Evolutionary conservation across 2,329 filamentous ascomycete genomes (phyloP).

Genomic region (Aspergillus tanneri): DNA sequence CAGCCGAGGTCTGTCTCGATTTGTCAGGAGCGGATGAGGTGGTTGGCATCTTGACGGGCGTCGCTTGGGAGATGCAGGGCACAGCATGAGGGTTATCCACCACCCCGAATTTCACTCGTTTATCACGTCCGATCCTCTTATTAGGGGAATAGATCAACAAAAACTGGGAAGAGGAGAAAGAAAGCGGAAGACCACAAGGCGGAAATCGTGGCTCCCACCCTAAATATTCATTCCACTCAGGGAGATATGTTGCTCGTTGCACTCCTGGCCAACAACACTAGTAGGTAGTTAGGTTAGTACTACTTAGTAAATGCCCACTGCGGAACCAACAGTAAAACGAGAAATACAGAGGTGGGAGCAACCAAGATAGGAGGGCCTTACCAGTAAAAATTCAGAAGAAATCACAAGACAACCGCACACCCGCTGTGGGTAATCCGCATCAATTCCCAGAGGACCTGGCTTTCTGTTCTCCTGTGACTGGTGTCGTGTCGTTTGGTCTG

Average conservation of each 20-base stretch:
- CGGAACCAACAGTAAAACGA: constrained; percentile 22
- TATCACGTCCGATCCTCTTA: background rate
- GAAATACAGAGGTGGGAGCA: constrained; percentile 14
- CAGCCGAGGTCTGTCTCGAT: constrained; percentile 76
- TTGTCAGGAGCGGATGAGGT: constrained; percentile 70
- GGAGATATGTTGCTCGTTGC: constrained; percentile 11
- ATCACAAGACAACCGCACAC: background rate
- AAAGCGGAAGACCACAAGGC: no score
- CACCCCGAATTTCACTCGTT: constrained; percentile 5
- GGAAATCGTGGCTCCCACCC: background rate
- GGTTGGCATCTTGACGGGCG: constrained; percentile 48
- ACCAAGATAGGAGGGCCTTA: constrained; percentile 12
- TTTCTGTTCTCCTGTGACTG: constrained; percentile 10
- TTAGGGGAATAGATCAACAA: background rate
- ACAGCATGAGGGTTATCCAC: constrained; percentile 35
- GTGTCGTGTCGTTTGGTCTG: constrained; percentile 16
- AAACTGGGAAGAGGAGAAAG: no score
- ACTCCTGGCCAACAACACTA: constrained; percentile 19
- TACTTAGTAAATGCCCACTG: constrained; percentile 23
- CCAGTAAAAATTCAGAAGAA: no score
- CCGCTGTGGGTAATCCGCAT: no score
- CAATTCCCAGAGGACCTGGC: constrained; percentile 14
- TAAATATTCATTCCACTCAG: background rate
- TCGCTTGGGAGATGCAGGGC: constrained; percentile 32
- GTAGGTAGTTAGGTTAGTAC: no score